Conservation (phyloP, 306 rosid genomes). For the Vicia villosa region DNA sequence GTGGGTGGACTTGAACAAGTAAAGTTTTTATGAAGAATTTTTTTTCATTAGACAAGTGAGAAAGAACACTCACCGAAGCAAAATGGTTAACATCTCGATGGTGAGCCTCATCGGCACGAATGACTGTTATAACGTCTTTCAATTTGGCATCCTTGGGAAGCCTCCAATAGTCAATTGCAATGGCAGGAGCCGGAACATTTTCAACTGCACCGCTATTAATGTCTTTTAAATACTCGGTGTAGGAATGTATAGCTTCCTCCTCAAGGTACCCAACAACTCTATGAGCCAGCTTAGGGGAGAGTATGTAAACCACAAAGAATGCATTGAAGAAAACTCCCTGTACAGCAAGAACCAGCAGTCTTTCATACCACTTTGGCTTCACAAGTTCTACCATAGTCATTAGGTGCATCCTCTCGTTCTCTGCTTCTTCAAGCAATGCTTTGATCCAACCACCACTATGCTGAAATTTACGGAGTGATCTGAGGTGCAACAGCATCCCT, state of each 20-base stretch:
- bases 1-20: neutral
- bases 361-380: conserved; percentile 72
- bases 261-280: conserved; percentile 81
- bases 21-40: neutral
- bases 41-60: neutral
- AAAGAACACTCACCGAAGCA: conserved; percentile 67
- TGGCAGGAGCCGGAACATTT: conserved; percentile 75
- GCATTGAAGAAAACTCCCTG: conserved; percentile 88
- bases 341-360: conserved; percentile 67
- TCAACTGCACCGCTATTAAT: conserved; percentile 59
- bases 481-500: conserved; percentile 75
- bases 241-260: conserved; percentile 75
- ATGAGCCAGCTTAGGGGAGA: conserved; percentile 73
- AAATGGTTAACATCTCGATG: conserved; percentile 80
- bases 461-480: conserved; percentile 64
- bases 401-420: conserved; percentile 85
- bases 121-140: conserved; percentile 66
- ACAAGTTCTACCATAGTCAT: conserved; percentile 88
- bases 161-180: conserved; percentile 85
- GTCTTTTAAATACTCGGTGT: conserved; percentile 63
- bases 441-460: conserved; percentile 83
- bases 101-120: conserved; percentile 90
- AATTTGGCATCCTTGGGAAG: conserved; percentile 69
- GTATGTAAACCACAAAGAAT: conserved; percentile 55
- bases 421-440: conserved; percentile 85